phyloP scores from a whole-genome alignment of 1,139 yeast species.

The Pichia terricola region DNA sequence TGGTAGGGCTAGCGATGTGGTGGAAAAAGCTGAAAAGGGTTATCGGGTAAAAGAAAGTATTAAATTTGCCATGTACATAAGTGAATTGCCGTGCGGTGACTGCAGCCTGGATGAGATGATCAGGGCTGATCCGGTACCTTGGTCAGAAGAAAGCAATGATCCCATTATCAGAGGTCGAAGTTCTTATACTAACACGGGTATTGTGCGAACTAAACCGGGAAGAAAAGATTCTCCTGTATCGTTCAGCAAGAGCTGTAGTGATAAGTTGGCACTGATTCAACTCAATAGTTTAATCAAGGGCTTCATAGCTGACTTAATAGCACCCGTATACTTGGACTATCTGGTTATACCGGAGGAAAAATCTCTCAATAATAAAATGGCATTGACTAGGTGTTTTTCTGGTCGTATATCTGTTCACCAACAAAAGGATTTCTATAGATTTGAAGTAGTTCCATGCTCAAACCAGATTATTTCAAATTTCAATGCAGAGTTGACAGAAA shows the following conservation, averaged over 20 bases:
- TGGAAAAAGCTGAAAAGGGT: too few species aligned
- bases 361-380: neutral
- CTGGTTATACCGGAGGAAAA: neutral
- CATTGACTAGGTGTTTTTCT: neutral
- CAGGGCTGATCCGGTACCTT: constrained; percentile 17
- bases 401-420: neutral
- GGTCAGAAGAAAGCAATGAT: neutral
- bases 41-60: constrained; percentile 18
- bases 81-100: constrained; percentile 92
- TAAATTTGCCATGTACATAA: constrained; percentile 51
- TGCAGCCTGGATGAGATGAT: constrained; percentile 49
- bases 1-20: too few species aligned
- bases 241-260: constrained; percentile 79
- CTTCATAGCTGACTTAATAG: neutral
- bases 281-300: constrained; percentile 33
- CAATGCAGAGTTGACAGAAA: neutral
- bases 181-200: neutral
- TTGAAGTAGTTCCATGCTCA: neutral
- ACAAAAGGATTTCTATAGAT: neutral
- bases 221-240: constrained; percentile 64
- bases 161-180: neutral
- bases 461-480: neutral
- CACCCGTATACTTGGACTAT: neutral
- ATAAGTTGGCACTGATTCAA: constrained; percentile 64
- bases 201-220: constrained; percentile 45